These are phyloP conservation scores for Batkoa obscura DNA, from an alignment of 371 early-diverging fungal species.

Conservation along the genomic window DNA sequence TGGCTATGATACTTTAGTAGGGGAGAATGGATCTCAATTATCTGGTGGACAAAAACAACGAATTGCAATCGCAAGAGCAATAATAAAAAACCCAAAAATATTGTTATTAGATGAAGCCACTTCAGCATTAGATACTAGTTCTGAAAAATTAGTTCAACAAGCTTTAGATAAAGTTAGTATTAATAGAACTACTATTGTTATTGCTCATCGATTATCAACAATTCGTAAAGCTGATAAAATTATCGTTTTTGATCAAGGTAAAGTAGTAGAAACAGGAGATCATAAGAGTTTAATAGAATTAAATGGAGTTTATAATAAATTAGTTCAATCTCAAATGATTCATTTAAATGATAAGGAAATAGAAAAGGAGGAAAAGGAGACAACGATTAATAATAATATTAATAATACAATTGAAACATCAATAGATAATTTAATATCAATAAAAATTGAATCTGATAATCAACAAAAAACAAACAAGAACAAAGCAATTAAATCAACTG, in stretches of 20 bases:
- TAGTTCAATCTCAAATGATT: conserved; percentile 33
- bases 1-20: conserved; percentile 48
- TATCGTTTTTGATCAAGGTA: conserved; percentile 52
- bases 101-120: conserved; percentile 50
- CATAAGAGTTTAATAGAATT: conserved; percentile 36
- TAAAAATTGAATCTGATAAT: no score
- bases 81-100: conserved; percentile 49
- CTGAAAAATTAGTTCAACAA: conserved; percentile 58
- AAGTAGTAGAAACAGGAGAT: conserved; percentile 45
- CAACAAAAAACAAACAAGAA: no score
- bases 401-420: no score
- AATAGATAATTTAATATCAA: no score
- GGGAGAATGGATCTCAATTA: conserved; percentile 33
- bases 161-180: conserved; percentile 56
- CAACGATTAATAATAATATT: no score
- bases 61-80: conserved; percentile 54
- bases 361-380: no score
- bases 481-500: background rate
- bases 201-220: conserved; percentile 79
- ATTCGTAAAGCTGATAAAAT: conserved; percentile 66
- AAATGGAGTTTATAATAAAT: conserved; percentile 28
- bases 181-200: conserved; percentile 74
- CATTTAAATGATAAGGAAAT: background rate
- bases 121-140: conserved; percentile 21
- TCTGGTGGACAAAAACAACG: conserved; percentile 38